These are phyloP conservation scores for Clohesyomyces aquaticus DNA, from an alignment of 495 filamentous ascomycete species.

Conservation along the genomic window DNA sequence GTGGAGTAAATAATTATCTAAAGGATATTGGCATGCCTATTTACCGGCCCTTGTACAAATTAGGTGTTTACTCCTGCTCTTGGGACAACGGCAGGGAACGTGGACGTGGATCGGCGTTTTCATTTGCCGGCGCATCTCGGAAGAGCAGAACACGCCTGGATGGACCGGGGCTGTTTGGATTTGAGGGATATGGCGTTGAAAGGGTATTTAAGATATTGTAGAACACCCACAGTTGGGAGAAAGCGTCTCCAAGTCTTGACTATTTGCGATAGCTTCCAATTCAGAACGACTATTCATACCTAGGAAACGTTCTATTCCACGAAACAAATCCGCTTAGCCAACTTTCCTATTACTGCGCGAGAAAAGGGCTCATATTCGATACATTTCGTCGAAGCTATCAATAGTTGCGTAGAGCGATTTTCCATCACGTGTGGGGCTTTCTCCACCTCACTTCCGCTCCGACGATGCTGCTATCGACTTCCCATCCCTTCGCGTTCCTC, in stretches of 20 bases:
- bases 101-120: slow-evolving; percentile 26
- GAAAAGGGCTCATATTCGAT: neutral
- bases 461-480: neutral
- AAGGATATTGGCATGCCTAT: slow-evolving; percentile 1
- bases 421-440: slow-evolving; percentile 22
- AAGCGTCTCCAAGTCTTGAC: too few relatives aligned
- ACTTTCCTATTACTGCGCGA: neutral
- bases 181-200: neutral
- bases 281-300: slow-evolving; percentile 9
- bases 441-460: slow-evolving; percentile 1
- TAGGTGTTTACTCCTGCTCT: neutral
- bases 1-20: slow-evolving; percentile 6
- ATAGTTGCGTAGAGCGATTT: neutral
- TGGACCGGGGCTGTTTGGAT: neutral
- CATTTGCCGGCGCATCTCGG: slow-evolving; percentile 23
- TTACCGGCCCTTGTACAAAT: slow-evolving; percentile 27
- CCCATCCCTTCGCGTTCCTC: neutral
- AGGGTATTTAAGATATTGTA: neutral
- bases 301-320: slow-evolving; percentile 3
- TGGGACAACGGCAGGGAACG: slow-evolving; percentile 7
- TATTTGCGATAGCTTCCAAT: slow-evolving; percentile 3
- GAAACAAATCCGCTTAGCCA: neutral
- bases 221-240: neutral
- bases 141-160: neutral
- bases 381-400: neutral